A percentile compares a stretch with the other conserved stretches of the same genome.
These are phyloP conservation scores for Ligustrum vulgare DNA, from an alignment of 257 asterid genomes.

Conservation along the genomic window DNA sequence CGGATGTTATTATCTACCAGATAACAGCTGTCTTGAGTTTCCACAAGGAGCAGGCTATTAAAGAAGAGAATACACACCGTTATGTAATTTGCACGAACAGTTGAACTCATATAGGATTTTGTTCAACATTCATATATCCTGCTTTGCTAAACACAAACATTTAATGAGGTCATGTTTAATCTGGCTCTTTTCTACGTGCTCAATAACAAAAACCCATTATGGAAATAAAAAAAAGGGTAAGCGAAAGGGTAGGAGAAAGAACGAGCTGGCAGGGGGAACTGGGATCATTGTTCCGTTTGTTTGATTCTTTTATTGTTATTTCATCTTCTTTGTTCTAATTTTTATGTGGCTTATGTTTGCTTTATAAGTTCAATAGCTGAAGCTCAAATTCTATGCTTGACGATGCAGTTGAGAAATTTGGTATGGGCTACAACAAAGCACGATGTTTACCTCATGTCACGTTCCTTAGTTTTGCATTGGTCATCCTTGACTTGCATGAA, in stretches of 20 bases:
- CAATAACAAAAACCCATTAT: neutral
- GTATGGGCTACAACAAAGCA: conserved; percentile 93
- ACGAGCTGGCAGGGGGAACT: neutral
- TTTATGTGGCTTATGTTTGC: conserved; percentile 2
- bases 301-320: conserved; percentile 3
- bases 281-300: neutral
- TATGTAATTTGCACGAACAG: neutral
- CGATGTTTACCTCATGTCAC: conserved; percentile 85
- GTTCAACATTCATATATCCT: neutral
- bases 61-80: neutral
- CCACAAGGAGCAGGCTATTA: neutral
- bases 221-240: neutral
- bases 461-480: conserved; percentile 85
- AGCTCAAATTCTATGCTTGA: conserved; percentile 7
- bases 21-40: neutral
- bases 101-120: neutral
- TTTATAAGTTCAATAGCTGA: conserved; percentile 23
- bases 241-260: conserved; percentile 8
- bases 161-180: neutral
- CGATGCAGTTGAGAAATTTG: conserved; percentile 80
- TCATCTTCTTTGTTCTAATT: neutral
- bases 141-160: conserved; percentile 1
- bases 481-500: conserved; percentile 63
- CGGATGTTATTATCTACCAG: neutral
- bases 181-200: neutral